A percentile compares a stretch with the other conserved stretches of the same genome.
phyloP scores from a whole-genome alignment of 2,329 filamentous ascomycete species.

The Penicillium oxalicum region DNA sequence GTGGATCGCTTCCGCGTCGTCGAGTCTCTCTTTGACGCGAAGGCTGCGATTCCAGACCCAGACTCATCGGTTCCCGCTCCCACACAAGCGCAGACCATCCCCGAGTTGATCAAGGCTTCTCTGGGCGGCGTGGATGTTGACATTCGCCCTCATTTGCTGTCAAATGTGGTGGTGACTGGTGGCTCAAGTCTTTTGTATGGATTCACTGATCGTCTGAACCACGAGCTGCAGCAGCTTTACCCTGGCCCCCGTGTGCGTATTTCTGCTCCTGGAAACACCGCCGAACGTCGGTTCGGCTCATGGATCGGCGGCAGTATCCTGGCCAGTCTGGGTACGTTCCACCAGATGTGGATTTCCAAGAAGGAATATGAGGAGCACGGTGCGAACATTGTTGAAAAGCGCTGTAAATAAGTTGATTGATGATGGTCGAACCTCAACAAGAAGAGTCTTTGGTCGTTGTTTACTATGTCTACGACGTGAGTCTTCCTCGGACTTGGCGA shows the following conservation, averaged over 20 bases:
- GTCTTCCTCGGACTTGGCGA: too few relatives aligned
- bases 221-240: slow-evolving; percentile 73
- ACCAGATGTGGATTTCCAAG: slow-evolving; percentile 98
- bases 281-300: slow-evolving; percentile 82
- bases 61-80: slow-evolving; percentile 45
- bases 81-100: slow-evolving; percentile 71
- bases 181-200: slow-evolving; percentile 82
- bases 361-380: slow-evolving; percentile 99
- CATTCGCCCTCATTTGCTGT: slow-evolving; percentile 72
- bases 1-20: slow-evolving; percentile 78
- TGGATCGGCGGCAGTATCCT: slow-evolving; percentile 98
- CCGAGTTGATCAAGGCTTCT: slow-evolving; percentile 71
- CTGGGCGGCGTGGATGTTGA: slow-evolving; percentile 82
- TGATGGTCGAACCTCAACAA: too few relatives aligned
- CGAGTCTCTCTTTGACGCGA: slow-evolving; percentile 87
- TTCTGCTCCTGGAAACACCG: slow-evolving; percentile 76
- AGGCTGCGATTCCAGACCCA: slow-evolving; percentile 57
- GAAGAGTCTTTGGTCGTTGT: too few relatives aligned
- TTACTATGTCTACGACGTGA: too few relatives aligned
- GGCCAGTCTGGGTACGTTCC: slow-evolving; percentile 91
- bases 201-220: slow-evolving; percentile 83
- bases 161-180: slow-evolving; percentile 89
- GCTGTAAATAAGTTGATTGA: slow-evolving; percentile 64
- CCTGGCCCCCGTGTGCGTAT: slow-evolving; percentile 83
- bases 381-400: slow-evolving; percentile 82